Conservation (phyloP, 805 yeast genomes). For the Yamadazyma tumulicola region DNA sequence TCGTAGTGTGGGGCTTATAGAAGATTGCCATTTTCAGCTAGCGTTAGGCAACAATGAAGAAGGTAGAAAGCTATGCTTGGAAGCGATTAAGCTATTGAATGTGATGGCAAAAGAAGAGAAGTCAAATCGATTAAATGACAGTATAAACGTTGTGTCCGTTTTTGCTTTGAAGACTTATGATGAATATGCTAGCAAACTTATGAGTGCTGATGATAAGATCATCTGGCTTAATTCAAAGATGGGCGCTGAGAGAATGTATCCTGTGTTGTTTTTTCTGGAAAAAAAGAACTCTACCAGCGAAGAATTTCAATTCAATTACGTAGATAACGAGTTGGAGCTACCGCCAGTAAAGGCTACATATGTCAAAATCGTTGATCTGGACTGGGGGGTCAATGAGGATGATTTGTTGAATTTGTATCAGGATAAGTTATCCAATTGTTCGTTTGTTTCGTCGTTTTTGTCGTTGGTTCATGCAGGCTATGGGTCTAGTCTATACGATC, state of each 20-base stretch:
- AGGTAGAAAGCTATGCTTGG: constrained; percentile 19
- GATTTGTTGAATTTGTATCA: constrained; percentile 38
- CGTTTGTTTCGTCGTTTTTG: constrained; percentile 67
- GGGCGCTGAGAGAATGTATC: constrained; percentile 10
- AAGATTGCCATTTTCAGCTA: constrained; percentile 13
- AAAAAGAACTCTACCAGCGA: constrained; percentile 8
- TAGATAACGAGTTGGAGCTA: constrained; percentile 9
- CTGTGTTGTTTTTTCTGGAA: constrained; percentile 18
- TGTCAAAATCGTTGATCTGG: constrained; percentile 16
- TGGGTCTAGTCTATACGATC: constrained; percentile 17
- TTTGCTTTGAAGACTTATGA: constrained; percentile 23
- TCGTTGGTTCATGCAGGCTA: constrained; percentile 37
- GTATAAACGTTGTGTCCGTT: constrained; percentile 15
- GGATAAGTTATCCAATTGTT: constrained; percentile 61
- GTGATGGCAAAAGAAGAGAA: constrained; percentile 10
- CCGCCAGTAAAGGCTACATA: constrained; percentile 13
- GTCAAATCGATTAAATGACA: neutral
- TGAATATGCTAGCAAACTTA: neutral
- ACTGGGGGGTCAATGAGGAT: constrained; percentile 41
- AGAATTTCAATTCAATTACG: too few relatives aligned
- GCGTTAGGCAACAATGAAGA: constrained; percentile 14
- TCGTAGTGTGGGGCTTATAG: constrained; percentile 10
- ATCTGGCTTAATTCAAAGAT: constrained; percentile 27
- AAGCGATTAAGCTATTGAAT: constrained; percentile 24
- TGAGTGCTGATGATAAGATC: constrained; percentile 15